Evolutionary conservation across 352 stramenopile genomes (phyloP), one percentile per base, ranked within the genome.

Genomic region (Globisporangium uncinulatum): DNA sequence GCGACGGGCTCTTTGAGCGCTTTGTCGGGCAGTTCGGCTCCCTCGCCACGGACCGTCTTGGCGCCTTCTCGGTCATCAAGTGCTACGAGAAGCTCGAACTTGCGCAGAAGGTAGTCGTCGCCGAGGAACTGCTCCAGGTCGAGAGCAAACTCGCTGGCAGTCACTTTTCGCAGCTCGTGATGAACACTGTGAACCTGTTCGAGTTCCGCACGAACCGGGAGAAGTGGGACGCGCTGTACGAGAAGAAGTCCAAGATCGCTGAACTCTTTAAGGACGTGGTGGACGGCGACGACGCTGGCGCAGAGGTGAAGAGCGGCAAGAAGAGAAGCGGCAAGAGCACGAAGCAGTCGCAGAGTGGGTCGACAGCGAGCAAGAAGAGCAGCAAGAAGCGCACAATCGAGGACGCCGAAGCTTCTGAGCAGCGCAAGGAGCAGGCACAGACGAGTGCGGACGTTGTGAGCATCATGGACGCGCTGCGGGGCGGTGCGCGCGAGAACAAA

Each of bases 21-120:
- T 89, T 89, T 59, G 67, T 85, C 15, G 80, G 83, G 15, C 80
- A 76, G 42, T 93, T 93, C 48, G 77, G 75, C 29, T 62, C 74
- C 11, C 65, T 93, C 32, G 83, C 82, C 11, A 71, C 86, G 57
- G 81, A 93, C 57, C 83, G 83, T 13, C 74, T 91, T 0, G 79
- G 83, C 17, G 79, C 81, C 17, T 93, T 93, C 53, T 84, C 79
- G 21, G 83, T 91, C 29, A 89, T 93, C 63, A 93, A 93, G 59
- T 91, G 83, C 62, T 93, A 85, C 54, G 76, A 89, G 50, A 71
- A 70, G 42, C 59, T 93, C 36, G 51, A 66, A 3, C 50, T 91
- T 32, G 46, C 69, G 31, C 70, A 90, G 51, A 91, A 91, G 62
- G 77, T 72, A 37, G 65, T 73, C 15, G 75, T 93, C n/a, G 83